Conservation (phyloP, 306 rosid genomes). For the Myrica gale region DNA sequence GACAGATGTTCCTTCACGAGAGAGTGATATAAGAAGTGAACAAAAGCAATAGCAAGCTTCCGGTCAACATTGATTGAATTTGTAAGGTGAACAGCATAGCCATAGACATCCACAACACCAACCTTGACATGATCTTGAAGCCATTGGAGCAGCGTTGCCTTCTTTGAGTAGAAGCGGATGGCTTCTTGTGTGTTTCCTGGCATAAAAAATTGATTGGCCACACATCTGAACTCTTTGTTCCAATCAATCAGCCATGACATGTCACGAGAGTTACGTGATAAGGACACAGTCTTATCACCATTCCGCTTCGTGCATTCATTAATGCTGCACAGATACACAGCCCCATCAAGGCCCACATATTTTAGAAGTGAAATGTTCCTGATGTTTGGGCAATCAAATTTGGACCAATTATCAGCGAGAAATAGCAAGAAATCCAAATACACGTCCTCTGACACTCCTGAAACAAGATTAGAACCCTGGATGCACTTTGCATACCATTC, state of each 20-base stretch:
- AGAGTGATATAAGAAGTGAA: conserved; percentile 62
- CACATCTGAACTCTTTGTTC: conserved; percentile 41
- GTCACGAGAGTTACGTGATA: conserved; percentile 22
- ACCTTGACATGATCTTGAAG: conserved; percentile 29
- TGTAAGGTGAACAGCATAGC: conserved; percentile 35
- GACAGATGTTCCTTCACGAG: conserved; percentile 17
- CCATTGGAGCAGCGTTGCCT: conserved; percentile 41
- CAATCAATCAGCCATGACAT: conserved; percentile 59
- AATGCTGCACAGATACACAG: conserved; percentile 38
- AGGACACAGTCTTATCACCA: neutral
- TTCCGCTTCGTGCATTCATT: conserved; percentile 1
- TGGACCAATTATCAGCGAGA: conserved; percentile 46
- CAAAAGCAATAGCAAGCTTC: conserved; percentile 37
- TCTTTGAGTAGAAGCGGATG: conserved; percentile 16
- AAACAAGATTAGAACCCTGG: conserved; percentile 51
- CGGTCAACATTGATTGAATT: conserved; percentile 10
- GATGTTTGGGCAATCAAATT: conserved; percentile 32
- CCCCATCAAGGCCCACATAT: conserved; percentile 41
- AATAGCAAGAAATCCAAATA: conserved; percentile 41
- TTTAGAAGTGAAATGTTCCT: conserved; percentile 42
- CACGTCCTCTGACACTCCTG: conserved; percentile 45
- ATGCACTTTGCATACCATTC: conserved; percentile 80
- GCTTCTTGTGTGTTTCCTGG: conserved; percentile 53
- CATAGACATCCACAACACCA: conserved; percentile 1
- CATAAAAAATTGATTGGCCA: conserved; percentile 37